Conservation (phyloP, 805 yeast species). For the Blastobotrys robertii region DNA sequence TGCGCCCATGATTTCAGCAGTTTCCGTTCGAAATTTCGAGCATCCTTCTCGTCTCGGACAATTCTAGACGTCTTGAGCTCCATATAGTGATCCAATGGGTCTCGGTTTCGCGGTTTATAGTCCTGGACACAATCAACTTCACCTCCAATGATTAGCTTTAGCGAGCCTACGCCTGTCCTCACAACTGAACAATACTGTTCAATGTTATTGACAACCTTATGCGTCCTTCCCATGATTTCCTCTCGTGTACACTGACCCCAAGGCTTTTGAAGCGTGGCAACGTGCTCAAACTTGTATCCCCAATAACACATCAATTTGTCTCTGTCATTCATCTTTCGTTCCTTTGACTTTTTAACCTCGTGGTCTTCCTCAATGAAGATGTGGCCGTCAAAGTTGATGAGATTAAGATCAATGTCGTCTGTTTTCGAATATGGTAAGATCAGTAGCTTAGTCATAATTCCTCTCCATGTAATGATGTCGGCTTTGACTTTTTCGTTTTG, state of each 20-base stretch:
- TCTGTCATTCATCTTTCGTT: conserved; percentile 13
- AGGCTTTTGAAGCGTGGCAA: conserved; percentile 68
- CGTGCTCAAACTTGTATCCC: conserved; percentile 75
- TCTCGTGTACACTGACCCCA: conserved; percentile 60
- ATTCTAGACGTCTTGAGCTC: conserved; percentile 69
- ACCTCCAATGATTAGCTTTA: conserved; percentile 64
- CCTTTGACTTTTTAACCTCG: conserved; percentile 19
- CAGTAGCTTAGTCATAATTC: conserved; percentile 66
- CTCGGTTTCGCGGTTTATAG: conserved; percentile 44
- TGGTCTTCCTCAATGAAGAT: conserved; percentile 34
- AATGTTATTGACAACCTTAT: conserved; percentile 52
- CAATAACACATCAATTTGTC: conserved; percentile 25
- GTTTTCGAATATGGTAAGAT: conserved; percentile 51
- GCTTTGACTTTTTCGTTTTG: conserved; percentile 39
- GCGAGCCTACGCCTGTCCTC: conserved; percentile 70
- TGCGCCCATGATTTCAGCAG: conserved; percentile 85
- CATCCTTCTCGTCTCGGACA: conserved; percentile 47
- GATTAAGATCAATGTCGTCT: conserved; percentile 51
- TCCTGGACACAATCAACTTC: conserved; percentile 91
- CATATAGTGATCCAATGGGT: conserved; percentile 59
- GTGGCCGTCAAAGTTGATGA: conserved; percentile 54
- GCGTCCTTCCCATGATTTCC: conserved; percentile 56
- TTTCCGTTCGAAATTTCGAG: conserved; percentile 62
- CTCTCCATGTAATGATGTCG: conserved; percentile 77
- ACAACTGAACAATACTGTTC: conserved; percentile 79